These are phyloP conservation scores for Rhizopogon roseolus DNA, from an alignment of 768 basidiomycete species.

Conservation along the genomic window DNA sequence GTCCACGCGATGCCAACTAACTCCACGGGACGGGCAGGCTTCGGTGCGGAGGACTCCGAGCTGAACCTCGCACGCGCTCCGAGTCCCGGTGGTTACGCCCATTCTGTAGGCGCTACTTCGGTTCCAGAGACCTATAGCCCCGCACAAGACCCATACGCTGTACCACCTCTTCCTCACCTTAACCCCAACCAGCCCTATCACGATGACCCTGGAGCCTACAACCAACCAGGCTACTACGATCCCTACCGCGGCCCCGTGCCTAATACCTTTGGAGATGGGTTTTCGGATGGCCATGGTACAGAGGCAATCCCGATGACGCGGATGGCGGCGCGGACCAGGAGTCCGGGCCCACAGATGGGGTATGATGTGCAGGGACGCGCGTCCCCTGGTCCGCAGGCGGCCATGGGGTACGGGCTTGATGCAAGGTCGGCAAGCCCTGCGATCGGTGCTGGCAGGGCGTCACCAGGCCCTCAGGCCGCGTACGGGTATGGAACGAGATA, in stretches of 20 bases:
- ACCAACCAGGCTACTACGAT: conserved; percentile 58
- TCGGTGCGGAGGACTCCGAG: conserved; percentile 55
- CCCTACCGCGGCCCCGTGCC: conserved; percentile 79
- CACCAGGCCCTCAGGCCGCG: conserved; percentile 43
- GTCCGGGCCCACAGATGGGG: conserved; percentile 37
- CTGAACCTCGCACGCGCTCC: conserved; percentile 50
- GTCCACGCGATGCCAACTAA: conserved; percentile 64
- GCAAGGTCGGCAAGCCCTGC: conserved; percentile 26
- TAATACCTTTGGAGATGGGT: conserved; percentile 48
- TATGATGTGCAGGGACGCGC: conserved; percentile 33
- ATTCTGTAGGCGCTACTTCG: conserved; percentile 41
- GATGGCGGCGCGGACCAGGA: conserved; percentile 37
- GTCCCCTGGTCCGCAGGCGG: conserved; percentile 40
- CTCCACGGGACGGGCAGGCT: conserved; percentile 67
- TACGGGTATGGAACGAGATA: conserved; percentile 37
- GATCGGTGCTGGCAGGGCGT: conserved; percentile 27
- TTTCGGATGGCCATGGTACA: conserved; percentile 25
- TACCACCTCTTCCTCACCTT: conserved; percentile 76
- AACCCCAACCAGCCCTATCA: conserved; percentile 75
- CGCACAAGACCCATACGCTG: conserved; percentile 68
- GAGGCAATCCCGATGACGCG: conserved; percentile 79
- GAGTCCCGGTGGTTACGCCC: conserved; percentile 39
- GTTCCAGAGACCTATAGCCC: conserved; percentile 34
- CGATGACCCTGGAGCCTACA: conserved; percentile 55
- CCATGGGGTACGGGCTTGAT: conserved; percentile 29